Base-by-base conservation (phyloP, 768 basidiomycete genomes). In the Hypsizygus marmoreus region DNA sequence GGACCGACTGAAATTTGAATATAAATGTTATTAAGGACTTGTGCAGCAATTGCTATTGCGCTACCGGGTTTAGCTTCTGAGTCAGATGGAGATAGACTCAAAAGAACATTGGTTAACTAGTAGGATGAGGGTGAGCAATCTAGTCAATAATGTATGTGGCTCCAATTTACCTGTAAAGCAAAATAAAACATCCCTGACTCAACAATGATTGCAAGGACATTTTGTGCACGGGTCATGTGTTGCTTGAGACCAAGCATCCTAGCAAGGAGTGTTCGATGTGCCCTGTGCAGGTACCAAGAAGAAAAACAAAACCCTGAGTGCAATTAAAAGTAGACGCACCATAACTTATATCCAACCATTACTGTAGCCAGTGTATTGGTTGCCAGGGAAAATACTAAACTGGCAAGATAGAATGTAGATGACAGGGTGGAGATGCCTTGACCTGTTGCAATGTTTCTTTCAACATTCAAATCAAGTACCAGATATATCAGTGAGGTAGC, bases 271-370 rank as follows among this genome's bases (percentile, higher is more conserved):
- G 29, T 26, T 3, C 47, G 47, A 13, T 42, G 47, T 22, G 13
- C 24, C 47, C 47, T 48, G n/a, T n/a, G n/a, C n/a, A n/a, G 16
- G 26, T 24, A 9, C 5, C 7, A 17, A 6, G 6, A 9, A 8
- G 13, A 26, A 44, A 24, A n/a, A 40, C 24, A 10, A 17, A n/a
- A n/a, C 12, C 20, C 17, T 14, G 17, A 19, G 23, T n/a, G 3
- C 3, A 17, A 30, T n/a, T n/a, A n/a, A 6, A 26, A 25, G 14
- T 8, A 38, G 16, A 29, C 19, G 25, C 39, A 48, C 47, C 47
- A 48, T 19, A 48, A 20, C 31, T 48, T 48, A 29, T 41, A 48
- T 7, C 25, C 8, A n/a, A 48, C 30, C 33, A 48, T 17, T n/a
- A 42, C 12, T 3, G 47, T 48, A 3, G 47, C 37, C 33, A 48